Evolutionary conservation across 169 alveolate genomes (phyloP).

Genomic region (Plasmodium falciparum): DNA sequence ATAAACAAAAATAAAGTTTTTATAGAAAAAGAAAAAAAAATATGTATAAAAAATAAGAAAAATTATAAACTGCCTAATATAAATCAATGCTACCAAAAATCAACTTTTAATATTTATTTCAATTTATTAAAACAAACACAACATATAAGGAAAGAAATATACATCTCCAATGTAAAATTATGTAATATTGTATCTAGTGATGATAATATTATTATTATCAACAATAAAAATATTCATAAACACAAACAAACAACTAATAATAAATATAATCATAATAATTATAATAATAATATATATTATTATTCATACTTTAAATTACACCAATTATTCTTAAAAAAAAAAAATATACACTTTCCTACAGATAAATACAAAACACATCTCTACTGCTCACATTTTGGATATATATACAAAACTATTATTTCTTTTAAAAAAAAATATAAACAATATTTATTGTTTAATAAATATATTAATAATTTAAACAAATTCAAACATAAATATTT

Average conservation of each 20-base stretch:
- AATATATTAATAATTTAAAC: neutral
- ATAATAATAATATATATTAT: too few species aligned
- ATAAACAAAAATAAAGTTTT: neutral
- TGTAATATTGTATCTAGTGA: constrained; percentile 1
- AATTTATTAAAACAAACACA: neutral
- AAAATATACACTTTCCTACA: too few species aligned
- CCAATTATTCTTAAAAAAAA: too few species aligned
- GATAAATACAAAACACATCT: too few species aligned
- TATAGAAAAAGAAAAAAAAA: neutral
- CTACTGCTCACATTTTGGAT: too few species aligned
- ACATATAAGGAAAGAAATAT: neutral
- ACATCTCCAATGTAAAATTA: neutral
- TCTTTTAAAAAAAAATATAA: neutral
- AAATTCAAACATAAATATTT: neutral
- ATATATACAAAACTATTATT: too few species aligned
- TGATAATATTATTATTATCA: constrained; percentile 11
- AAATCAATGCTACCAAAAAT: neutral
- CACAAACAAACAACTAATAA: neutral
- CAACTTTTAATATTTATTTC: neutral
- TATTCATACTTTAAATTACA: too few species aligned
- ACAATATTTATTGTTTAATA: neutral
- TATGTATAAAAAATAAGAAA: neutral
- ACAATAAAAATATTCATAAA: neutral
- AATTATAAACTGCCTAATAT: neutral
- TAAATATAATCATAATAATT: too few species aligned